Base-by-base conservation (phyloP, 1,284 basidiomycete genomes). In the Ganoderma multipileum region DNA sequence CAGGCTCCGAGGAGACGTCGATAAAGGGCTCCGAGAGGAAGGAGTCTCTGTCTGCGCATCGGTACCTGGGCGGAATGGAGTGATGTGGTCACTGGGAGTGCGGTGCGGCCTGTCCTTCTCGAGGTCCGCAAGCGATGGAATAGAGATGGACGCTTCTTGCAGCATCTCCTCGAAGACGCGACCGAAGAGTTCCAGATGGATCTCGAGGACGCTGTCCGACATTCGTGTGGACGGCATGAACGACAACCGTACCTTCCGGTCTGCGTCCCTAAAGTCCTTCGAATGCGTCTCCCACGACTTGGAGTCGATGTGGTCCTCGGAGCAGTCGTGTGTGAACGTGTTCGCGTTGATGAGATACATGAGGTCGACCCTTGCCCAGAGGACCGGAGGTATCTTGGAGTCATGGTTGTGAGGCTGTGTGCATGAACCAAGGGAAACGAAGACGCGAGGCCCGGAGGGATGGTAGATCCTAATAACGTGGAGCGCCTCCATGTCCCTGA, bases 71-170 rank as follows among this genome's bases (percentile, higher is more conserved):
- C 11, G 39, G 39, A 16, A 41, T 41, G 39, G 14, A 0, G 14
- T 41, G 39, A 41, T 11, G 14, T 4, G 39, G 39, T 41, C 11
- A 12, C 1, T 5, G 9, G 39, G 39, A 41, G 39, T 2, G 39
- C 7, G 39, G 11, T 11, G 39, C 39, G 39, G 12, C 14, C 11
- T 41, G 9, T 41, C 39, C 14, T 16, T 41, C 5, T 5, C 39
- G 39, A 41, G 39, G 39, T 41, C 39, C 14, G 39, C 39, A 2
- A 41, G 39, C 39, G 39, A 41, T 41, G 39, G 39, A 11, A 41
- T 8, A 2, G 62, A 38, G 63, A 65, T 14, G 57, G 60, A 47
- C 66, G 69, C 6, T n/a, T 61, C 8, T 30, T 38, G 0, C 47
- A 62, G 52, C 33, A 41, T 14, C 59, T 67, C 1, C 30, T 62